These are phyloP conservation scores for Thelonectria olida DNA, from an alignment of 2,329 filamentous ascomycete genomes.

Conservation along the genomic window DNA sequence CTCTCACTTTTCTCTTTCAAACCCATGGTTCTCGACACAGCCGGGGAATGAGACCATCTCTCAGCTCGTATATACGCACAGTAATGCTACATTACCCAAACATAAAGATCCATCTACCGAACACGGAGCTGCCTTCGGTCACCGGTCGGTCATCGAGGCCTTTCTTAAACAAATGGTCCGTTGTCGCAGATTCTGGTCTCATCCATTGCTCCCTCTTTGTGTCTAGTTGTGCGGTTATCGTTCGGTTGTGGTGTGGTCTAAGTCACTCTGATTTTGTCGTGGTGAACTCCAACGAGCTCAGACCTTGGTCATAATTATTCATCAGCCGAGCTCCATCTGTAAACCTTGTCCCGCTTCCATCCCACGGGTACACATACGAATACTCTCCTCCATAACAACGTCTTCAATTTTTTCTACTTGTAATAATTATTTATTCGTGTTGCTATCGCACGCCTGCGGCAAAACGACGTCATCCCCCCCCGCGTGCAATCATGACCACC, in stretches of 20 bases:
- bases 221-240: neutral
- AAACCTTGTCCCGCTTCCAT: constrained; percentile 13
- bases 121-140: constrained; percentile 26
- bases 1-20: neutral
- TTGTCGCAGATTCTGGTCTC: neutral
- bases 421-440: neutral
- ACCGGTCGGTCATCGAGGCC: constrained; percentile 34
- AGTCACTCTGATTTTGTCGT: neutral
- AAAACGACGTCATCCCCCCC: neutral
- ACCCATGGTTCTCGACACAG: too few species aligned
- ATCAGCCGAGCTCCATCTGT: constrained; percentile 31
- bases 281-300: constrained; percentile 19
- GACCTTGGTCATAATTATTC: constrained; percentile 34
- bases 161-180: neutral
- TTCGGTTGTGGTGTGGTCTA: constrained; percentile 5
- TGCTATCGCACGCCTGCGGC: neutral
- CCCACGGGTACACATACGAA: too few species aligned
- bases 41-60: neutral
- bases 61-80: too few species aligned
- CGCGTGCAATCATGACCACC: constrained; percentile 29
- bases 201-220: neutral
- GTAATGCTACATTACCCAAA: too few species aligned
- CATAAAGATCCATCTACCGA: too few species aligned
- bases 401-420: neutral
- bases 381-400: neutral